Conservation (phyloP, 805 yeast genomes). For the Clavispora santaluciae region DNA sequence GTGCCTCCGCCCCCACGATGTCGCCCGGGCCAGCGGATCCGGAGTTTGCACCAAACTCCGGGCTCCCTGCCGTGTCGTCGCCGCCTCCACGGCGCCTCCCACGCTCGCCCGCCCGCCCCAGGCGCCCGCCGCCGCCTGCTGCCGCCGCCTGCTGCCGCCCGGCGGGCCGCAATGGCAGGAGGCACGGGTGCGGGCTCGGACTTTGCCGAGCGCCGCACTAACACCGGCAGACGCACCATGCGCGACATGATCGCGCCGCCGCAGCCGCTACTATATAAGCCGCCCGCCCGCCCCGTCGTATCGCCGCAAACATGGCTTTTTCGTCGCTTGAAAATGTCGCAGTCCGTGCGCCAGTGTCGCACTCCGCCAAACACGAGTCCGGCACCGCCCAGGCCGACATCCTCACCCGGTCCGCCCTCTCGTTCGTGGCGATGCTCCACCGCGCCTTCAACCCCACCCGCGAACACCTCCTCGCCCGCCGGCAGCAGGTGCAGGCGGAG, state of each 20-base stretch:
- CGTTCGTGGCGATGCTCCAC: constrained; percentile 18
- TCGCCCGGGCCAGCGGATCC: constrained; percentile 1
- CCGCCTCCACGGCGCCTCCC: too few species aligned
- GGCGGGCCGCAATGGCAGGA: background rate
- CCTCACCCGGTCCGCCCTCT: constrained; percentile 24
- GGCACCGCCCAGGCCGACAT: constrained; percentile 36
- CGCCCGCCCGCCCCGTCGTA: background rate
- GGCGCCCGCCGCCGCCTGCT: too few species aligned
- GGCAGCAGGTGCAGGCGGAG: constrained; percentile 13
- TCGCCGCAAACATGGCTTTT: background rate
- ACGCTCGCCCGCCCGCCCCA: too few species aligned
- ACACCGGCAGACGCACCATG: background rate
- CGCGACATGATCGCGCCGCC: background rate
- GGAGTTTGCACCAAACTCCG: background rate
- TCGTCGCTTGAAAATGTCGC: constrained; percentile 18
- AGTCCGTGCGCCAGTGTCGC: constrained; percentile 27
- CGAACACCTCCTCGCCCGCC: constrained; percentile 11
- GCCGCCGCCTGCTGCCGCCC: too few species aligned
- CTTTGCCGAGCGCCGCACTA: background rate
- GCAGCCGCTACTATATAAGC: background rate
- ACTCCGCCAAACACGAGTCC: constrained; percentile 24
- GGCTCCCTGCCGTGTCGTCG: too few species aligned
- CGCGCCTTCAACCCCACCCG: constrained; percentile 16
- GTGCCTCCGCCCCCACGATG: too few species aligned
- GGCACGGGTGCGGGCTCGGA: constrained; percentile 1